Conservation (phyloP, 2,329 filamentous ascomycete species). For the Fusarium torreyae region DNA sequence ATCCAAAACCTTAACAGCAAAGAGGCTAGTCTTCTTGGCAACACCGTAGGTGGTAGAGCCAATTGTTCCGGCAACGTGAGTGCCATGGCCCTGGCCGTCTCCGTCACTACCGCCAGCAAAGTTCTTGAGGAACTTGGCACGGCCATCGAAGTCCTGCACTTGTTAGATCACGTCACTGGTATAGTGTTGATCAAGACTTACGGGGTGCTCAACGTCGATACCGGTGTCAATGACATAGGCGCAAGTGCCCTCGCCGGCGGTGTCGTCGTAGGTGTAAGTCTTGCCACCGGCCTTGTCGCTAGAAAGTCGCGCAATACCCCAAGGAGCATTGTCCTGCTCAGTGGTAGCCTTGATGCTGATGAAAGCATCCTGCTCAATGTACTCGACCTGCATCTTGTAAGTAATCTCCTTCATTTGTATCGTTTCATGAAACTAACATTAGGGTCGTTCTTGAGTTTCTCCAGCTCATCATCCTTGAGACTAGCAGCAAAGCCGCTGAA, state of each 20-base stretch:
- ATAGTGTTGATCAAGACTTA: slow-evolving; percentile 41
- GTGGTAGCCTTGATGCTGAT: slow-evolving; percentile 50
- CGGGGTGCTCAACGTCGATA: slow-evolving; percentile 56
- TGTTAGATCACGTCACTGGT: neutral
- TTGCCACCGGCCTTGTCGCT: slow-evolving; percentile 50
- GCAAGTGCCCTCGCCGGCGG: slow-evolving; percentile 59
- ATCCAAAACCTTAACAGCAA: slow-evolving; percentile 64
- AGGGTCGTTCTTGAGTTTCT: slow-evolving; percentile 48
- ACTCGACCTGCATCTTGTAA: slow-evolving; percentile 52
- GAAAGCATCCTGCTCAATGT: slow-evolving; percentile 58
- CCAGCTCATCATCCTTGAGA: slow-evolving; percentile 48
- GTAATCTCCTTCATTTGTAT: neutral
- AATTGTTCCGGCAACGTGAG: slow-evolving; percentile 56
- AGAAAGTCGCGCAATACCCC: slow-evolving; percentile 59
- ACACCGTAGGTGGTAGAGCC: slow-evolving; percentile 56
- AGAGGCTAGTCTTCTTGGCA: slow-evolving; percentile 61
- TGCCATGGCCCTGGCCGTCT: slow-evolving; percentile 61
- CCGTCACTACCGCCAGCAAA: slow-evolving; percentile 45
- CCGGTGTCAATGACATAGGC: slow-evolving; percentile 65
- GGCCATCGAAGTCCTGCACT: slow-evolving; percentile 53
- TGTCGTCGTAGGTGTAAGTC: slow-evolving; percentile 58
- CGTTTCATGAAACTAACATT: slow-evolving; percentile 32
- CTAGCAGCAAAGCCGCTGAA: slow-evolving; percentile 51
- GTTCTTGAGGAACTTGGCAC: slow-evolving; percentile 53
- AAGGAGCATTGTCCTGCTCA: slow-evolving; percentile 57